A percentile compares a stretch with the other conserved stretches of the same genome.
These are phyloP conservation scores for Garcia nutans DNA, from an alignment of 345 rosid genomes.

Conservation along the genomic window DNA sequence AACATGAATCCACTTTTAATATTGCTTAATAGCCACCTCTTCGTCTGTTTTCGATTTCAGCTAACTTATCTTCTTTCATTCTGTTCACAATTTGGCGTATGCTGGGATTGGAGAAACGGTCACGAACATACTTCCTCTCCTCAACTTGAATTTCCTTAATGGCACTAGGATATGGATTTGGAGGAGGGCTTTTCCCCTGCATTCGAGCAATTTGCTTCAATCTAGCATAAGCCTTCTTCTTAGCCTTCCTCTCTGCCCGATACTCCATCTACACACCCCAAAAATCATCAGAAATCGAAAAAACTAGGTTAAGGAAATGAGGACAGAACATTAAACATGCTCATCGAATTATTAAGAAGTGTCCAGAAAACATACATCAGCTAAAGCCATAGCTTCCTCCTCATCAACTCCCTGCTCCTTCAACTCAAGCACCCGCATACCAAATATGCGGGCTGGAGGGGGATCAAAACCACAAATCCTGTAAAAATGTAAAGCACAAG, in stretches of 20 bases:
- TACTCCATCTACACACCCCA: constrained; percentile 60
- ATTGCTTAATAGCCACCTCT: constrained; percentile 5
- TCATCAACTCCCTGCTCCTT: constrained; percentile 72
- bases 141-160: constrained; percentile 60
- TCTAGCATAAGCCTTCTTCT: constrained; percentile 67
- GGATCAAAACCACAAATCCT: constrained; percentile 66
- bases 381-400: constrained; percentile 70
- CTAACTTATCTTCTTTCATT: constrained; percentile 62
- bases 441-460: constrained; percentile 75
- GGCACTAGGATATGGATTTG: constrained; percentile 70
- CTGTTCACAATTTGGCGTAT: constrained; percentile 44
- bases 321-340: background rate
- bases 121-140: constrained; percentile 48
- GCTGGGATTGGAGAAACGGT: constrained; percentile 50
- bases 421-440: constrained; percentile 70
- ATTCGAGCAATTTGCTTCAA: constrained; percentile 59
- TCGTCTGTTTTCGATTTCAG: constrained; percentile 19
- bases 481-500: constrained; percentile 21
- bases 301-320: background rate
- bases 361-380: constrained; percentile 53
- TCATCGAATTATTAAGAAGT: background rate
- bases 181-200: constrained; percentile 74
- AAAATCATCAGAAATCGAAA: background rate
- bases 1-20: background rate
- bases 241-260: constrained; percentile 53